A percentile compares a stretch with the other conserved stretches of the same genome.
These are phyloP conservation scores for Amoebophrya sp. DNA, from an alignment of 169 alveolate species.

Conservation along the genomic window DNA sequence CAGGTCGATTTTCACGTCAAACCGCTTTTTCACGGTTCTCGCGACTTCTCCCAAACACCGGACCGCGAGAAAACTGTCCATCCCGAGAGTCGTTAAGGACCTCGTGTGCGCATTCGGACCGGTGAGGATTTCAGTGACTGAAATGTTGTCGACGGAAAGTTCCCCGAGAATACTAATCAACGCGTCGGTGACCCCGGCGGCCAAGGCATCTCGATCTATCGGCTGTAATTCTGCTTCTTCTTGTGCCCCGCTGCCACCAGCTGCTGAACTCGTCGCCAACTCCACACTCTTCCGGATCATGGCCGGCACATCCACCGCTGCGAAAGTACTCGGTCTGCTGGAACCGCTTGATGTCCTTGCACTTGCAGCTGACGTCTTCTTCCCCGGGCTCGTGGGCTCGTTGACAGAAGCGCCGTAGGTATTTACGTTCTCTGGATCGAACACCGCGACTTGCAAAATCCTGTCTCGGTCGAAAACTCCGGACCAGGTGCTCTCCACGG, in stretches of 20 bases:
- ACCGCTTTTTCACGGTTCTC: background rate
- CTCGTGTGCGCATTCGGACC: background rate
- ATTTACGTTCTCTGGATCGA: conserved; percentile 14
- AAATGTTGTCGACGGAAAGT: background rate
- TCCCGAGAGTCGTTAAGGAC: background rate
- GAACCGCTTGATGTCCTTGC: background rate
- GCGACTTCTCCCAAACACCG: background rate
- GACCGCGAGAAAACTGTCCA: background rate
- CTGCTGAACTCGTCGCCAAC: background rate
- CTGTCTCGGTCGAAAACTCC: too few species aligned
- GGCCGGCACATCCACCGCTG: background rate
- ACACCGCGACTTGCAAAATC: conserved; percentile 13
- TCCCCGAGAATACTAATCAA: background rate
- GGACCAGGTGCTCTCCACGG: too few species aligned
- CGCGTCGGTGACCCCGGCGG: background rate
- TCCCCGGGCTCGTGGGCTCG: too few species aligned
- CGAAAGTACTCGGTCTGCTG: background rate
- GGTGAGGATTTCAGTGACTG: too few species aligned
- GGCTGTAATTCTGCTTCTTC: background rate
- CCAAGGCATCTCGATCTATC: background rate
- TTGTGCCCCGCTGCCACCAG: background rate
- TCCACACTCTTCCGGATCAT: background rate
- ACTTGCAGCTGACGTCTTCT: too few species aligned
- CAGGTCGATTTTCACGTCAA: background rate
- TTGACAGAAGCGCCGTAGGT: background rate